Base-by-base conservation (phyloP, 306 rosid genomes). In the Mimosa pudica region DNA sequence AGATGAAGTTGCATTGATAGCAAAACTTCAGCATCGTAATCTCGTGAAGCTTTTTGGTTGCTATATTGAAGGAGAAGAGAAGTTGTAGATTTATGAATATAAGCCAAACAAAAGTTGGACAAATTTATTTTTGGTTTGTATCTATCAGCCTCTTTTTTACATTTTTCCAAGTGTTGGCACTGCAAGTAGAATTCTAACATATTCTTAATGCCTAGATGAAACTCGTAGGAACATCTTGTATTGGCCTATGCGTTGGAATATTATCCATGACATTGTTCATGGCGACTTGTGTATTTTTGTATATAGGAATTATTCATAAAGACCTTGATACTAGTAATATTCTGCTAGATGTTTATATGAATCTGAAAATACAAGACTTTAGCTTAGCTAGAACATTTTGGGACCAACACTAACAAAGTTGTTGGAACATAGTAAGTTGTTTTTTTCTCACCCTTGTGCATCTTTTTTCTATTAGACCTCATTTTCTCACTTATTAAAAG, bases 1-100 rank as follows among this genome's bases (percentile, higher is more conserved):
- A 83, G 87, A 87, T 65, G 92, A 86, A 72, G 70, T 63, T 44
- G 3, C 66, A 3, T 24, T 67, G 54, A 81, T 81, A 71, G 84
- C 82, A 48, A 82, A 86, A 16, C 86, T 86, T 73, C 89, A 86
- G 7, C 89, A 80, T 1, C 18, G 87, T 52, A 89, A 87, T 81
- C 88, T 89, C n/a, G 92, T 87, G 61, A 87, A 71, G 64, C 88
- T 89, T 71, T 68, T 87, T 20, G 90, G 92, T 47, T 89, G 86
- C 32, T 87, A 85, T 75, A 70, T 83, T 77, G 77, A 81, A 35
- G 63, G 77, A 17, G 82, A 75, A 42, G 90, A 89, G 24, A 76
- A 72, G 38, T 62, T 87, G 36, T 77, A 87, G 76, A 82, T 87
- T n/a, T 89, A 89, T 48, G 92, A 89, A 74, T 85, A 78, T 77